Base-by-base conservation (phyloP, 305 asterid genomes). In the Fraxinus dipetala region DNA sequence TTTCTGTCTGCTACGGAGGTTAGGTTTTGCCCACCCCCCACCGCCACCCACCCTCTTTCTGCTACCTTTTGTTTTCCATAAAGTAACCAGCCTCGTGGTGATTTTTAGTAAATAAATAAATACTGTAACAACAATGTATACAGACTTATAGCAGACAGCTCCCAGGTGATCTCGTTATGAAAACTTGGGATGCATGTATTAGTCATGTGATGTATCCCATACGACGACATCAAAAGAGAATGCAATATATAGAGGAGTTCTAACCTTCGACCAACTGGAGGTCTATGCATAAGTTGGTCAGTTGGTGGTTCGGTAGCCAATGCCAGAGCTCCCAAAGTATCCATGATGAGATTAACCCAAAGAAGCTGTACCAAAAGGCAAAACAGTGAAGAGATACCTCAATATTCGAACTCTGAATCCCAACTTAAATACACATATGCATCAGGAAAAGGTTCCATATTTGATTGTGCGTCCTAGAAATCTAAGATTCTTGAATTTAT, bases 271-370 rank as follows among this genome's bases (percentile, higher is more conserved):
- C 97, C 99, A 81, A 95, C 98, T 70, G 99, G 99, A 82, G 90
- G 80, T 90, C 99, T 86, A 59, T 85, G 90, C 98, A 95, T 95
- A 70, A 95, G 96, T 80, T 89, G 93, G 85, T 94, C 97, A 2
- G 99, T 95, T 86, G 99, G 99, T 74, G 99, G 99, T 84, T 95
- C 99, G 9, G 99, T 95, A 82, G 99, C 99, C 91, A 95, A 82
- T 74, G 99, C 99, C 87, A 95, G 81, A 82, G 99, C 98, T 84
- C 99, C 99, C 78, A 95, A 86, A 85, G 98, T 95, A 88, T 95
- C 99, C 99, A 94, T 94, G 87, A 95, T 94, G 36, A 95, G 96
- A 82, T 95, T 95, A 83, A 95, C 95, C 99, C 99, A 95, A 16
- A 95, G 93, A 85, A 95, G 97, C 99, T 95, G 93, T 85, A 72